Evolutionary conservation across 2,329 filamentous ascomycete genomes (phyloP).

Genomic region (Xylariaceae sp.): DNA sequence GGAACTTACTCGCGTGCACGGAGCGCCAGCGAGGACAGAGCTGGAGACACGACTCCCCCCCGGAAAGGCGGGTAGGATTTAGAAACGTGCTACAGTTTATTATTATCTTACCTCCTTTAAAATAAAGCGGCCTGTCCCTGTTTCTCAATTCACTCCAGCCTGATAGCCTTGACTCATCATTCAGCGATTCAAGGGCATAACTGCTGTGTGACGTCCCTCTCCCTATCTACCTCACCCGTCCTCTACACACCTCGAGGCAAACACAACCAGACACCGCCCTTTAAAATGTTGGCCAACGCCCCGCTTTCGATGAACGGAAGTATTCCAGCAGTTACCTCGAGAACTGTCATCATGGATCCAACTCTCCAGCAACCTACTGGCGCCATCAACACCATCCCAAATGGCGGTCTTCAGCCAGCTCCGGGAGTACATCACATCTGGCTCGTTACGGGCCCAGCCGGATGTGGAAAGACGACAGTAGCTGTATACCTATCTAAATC

Average conservation of each 20-base stretch:
- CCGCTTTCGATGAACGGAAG: conserved; percentile 44
- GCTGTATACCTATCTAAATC: conserved; percentile 61
- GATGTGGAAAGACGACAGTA: conserved; percentile 76
- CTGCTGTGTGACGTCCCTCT: too few species aligned
- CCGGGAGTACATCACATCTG: conserved; percentile 66
- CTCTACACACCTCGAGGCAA: neutral
- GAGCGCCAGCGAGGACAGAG: too few species aligned
- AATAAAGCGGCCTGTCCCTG: too few species aligned
- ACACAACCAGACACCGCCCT: neutral
- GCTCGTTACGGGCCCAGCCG: conserved; percentile 76
- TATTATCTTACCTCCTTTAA: too few species aligned
- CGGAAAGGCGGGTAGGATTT: too few species aligned
- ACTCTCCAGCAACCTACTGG: neutral
- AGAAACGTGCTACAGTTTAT: too few species aligned
- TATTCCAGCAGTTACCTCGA: conserved; percentile 30
- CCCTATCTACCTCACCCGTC: neutral
- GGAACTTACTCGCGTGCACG: too few species aligned
- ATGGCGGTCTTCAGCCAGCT: conserved; percentile 22
- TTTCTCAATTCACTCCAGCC: too few species aligned
- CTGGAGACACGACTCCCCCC: too few species aligned
- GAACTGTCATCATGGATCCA: conserved; percentile 29
- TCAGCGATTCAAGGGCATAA: too few species aligned
- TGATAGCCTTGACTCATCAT: too few species aligned
- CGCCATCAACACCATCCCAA: conserved; percentile 26
- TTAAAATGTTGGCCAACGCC: conserved; percentile 48